Base-by-base conservation (phyloP, 1,139 yeast genomes). In the Magnusiomyces paraingens region DNA sequence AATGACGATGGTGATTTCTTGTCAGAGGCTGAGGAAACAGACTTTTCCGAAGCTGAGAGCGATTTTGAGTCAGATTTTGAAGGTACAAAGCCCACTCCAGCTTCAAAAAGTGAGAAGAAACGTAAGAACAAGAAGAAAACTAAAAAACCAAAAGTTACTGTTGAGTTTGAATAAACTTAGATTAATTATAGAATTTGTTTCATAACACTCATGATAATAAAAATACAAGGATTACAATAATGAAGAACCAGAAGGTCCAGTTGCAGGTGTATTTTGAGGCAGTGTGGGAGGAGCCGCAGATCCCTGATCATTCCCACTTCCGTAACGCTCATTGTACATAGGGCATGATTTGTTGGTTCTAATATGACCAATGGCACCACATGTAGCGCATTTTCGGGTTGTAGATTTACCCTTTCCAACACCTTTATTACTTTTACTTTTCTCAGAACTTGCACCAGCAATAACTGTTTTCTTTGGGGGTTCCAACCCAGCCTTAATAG, bases 331-430 rank as follows among this genome's bases (percentile, higher is more conserved):
- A 57, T 77, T 77, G 61, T 82, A 91, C 77, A 90, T 76, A n/a
- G 98, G 98, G 70, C 98, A 91, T 53, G 81, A 76, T 66, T 85
- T 85, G 68, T 89, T 90, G 10, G 98, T 91, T 65, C 95, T 78
- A 59, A 91, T 93, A 68, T 93, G 99, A 0, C 98, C 99, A 62
- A 86, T 79, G 2, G 93, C 95, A 29, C 98, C 98, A 76, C 98
- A 93, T 1, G 95, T 86, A 3, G 95, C 90, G 72, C 98, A 93
- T 64, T 89, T 80, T 66, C 98, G 76, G 6, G 87, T 84, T 1
- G 87, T 87, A 54, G 90, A 82, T 66, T 87, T 88, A 49, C 69
- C 72, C 39, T 68, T 67, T 5, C 69, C 70, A 20, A 57, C 63
- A 17, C 63, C 62, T 18, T 71, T 68, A 47, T 64, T 62, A 36